Evolutionary conservation across 805 yeast genomes (phyloP), one percentile per base, ranked within the genome.

Genomic region (Ogataea paradorogensis): DNA sequence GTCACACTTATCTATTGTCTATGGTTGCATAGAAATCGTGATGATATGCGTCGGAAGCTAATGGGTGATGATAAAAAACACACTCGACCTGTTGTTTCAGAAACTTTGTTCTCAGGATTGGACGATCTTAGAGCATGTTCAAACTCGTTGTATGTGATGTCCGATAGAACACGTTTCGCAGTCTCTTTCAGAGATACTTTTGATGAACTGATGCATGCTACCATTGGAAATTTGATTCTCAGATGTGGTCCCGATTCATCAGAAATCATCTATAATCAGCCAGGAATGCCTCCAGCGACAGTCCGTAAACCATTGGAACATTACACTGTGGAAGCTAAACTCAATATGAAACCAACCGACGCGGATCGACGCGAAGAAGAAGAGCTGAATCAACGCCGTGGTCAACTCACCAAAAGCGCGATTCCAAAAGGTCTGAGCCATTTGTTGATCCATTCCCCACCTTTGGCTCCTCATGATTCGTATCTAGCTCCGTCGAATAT

Each of bases 71-170:
- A 62, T 30, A 74, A 80, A 9, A 77, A 76, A 43, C 82, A 78
- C 53, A 78, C 83, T 1, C 64, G 81, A 46, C 83, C 84, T 3
- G 61, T 72, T 3, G 76, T 77, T 9, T 73, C 78, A 4, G 80
- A 74, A 26, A 67, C 71, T 16, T 59, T 75, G 27, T 65, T 78
- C 52, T 69, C 73, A 7, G 78, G 81, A 3, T 61, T 80, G 52
- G 83, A 80, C 56, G 84, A 79, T 60, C 59, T 80, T 28, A 65
- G 84, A 42, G 82, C 83, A 7, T 80, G 87, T 49, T 78, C 84
- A 2, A 70, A 78, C 11, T 75, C 82, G 43, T 58, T 80, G 13
- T 80, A 77, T 53, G 83, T 78, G 5, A 77, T 80, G 82, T 71
- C 82, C 13, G 85, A 80, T 51, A 66, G 85, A 43, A 75, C 84